A percentile compares a stretch with the other conserved stretches of the same genome.
phyloP scores from a whole-genome alignment of 805 yeast genomes.

The Ogataea angusta region DNA sequence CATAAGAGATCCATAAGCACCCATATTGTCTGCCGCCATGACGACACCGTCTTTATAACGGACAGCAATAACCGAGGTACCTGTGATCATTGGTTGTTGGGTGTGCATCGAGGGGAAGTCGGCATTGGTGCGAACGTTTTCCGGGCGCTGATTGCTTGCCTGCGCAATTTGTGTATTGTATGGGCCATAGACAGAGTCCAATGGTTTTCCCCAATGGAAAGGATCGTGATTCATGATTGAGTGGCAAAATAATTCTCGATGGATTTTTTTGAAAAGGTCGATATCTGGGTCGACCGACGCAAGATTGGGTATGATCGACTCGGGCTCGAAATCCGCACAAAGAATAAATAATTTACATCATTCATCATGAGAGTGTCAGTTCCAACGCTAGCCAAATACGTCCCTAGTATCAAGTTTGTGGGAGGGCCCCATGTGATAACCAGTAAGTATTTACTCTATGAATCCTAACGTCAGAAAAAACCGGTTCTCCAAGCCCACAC shows the following conservation, averaged over 20 bases:
- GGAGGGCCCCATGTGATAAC: constrained; percentile 69
- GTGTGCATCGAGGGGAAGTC: constrained; percentile 78
- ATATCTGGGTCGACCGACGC: constrained; percentile 16
- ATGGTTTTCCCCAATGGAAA: constrained; percentile 92
- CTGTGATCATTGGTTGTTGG: constrained; percentile 92
- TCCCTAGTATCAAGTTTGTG: constrained; percentile 79
- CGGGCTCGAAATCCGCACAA: constrained; percentile 14
- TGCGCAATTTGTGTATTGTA: constrained; percentile 74
- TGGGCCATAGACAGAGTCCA: constrained; percentile 73
- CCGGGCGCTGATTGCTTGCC: constrained; percentile 39
- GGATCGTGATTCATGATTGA: constrained; percentile 92
- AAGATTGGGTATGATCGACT: constrained; percentile 4
- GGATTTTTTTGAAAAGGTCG: constrained; percentile 1
- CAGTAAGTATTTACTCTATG: constrained; percentile 36
- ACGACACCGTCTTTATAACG: constrained; percentile 88
- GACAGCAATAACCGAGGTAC: constrained; percentile 90
- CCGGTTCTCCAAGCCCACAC: constrained; percentile 27
- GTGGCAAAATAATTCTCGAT: constrained; percentile 9
- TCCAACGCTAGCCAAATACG: constrained; percentile 37
- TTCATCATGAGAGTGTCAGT: constrained; percentile 32
- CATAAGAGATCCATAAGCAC: constrained; percentile 89
- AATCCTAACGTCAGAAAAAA: constrained; percentile 16
- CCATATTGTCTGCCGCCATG: constrained; percentile 93
- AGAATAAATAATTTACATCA: constrained; percentile 1
- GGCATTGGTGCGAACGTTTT: constrained; percentile 14